Conservation (phyloP, 352 stramenopile genomes). For the Globisporangium mamillatum region DNA sequence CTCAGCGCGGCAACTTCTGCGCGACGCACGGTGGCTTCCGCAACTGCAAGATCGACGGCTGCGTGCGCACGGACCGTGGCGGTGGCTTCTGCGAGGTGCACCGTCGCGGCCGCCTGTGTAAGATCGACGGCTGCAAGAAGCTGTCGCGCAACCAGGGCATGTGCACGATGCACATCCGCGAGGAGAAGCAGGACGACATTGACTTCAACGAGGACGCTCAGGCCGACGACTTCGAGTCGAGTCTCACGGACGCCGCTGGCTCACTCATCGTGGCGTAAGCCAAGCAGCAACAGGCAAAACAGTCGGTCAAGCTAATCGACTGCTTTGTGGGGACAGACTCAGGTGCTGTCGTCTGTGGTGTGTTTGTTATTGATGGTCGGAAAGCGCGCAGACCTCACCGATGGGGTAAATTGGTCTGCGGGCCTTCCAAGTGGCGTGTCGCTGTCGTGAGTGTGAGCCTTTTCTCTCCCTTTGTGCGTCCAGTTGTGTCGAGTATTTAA, state of each 20-base stretch:
- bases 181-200: slow-evolving; percentile 64
- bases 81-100: slow-evolving; percentile 86
- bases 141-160: slow-evolving; percentile 85
- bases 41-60: slow-evolving; percentile 85
- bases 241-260: slow-evolving; percentile 10
- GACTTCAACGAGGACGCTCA: slow-evolving; percentile 11
- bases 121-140: slow-evolving; percentile 87
- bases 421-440: background rate
- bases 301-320: background rate
- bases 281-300: background rate
- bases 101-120: slow-evolving; percentile 74
- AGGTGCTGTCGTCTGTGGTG: background rate
- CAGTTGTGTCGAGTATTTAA: slow-evolving; percentile 21
- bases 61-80: slow-evolving; percentile 76
- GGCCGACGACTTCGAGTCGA: background rate
- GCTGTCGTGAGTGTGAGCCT: slow-evolving; percentile 3
- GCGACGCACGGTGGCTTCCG: slow-evolving; percentile 82
- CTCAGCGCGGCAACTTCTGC: slow-evolving; percentile 83
- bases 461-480: background rate
- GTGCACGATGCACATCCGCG: slow-evolving; percentile 88
- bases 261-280: slow-evolving; percentile 1
- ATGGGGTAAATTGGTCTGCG: background rate
- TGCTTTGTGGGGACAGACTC: background rate
- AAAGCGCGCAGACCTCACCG: background rate
- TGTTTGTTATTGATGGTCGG: background rate